Evolutionary conservation across 192 early-diverging fungal genomes (phyloP), one percentile per base, ranked within the genome.

Genomic region (Chytriomyces sp.): DNA sequence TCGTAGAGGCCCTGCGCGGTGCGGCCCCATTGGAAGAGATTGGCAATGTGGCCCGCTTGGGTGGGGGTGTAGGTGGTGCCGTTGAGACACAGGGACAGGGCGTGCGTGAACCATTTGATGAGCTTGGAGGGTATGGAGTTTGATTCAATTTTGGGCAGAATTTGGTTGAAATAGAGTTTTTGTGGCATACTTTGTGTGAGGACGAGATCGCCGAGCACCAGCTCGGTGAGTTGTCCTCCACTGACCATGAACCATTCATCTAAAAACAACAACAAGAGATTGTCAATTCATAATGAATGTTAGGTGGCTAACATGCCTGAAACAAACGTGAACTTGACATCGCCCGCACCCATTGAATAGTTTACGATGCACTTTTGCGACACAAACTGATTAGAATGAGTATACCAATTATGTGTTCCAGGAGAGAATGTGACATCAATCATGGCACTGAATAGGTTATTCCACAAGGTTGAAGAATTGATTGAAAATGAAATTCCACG

Each of bases 201-300:
- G 31, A 60, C 58, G 5, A 60, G 32, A 5, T 60, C 14, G 58
- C 22, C 37, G 8, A 36, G 37, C 32, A 60, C 5, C 32, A 64
- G 39, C 31, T 64, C 39, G 5, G 39, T 4, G 26, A 68, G 25
- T 39, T 53, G 22, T 14, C 66, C 66, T 14, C 54, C 66, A 10
- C 52, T 56, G 3, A 59, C 37, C 69, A 71, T 59, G 10, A 17
- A 25, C 69, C 69, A 71, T 32, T 71, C 69, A 49, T 71, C 69
- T n/a, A n/a, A n/a, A n/a, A n/a, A n/a, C n/a, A n/a, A n/a, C n/a
- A n/a, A n/a, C n/a, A n/a, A n/a, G n/a, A n/a, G n/a, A n/a, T n/a
- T n/a, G n/a, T n/a, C n/a, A n/a, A n/a, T n/a, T n/a, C n/a, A n/a
- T n/a, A n/a, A n/a, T n/a, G n/a, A n/a, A n/a, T n/a, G n/a, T n/a